Evolutionary conservation across 1,139 yeast species (phyloP).

Genomic region (Saccharomyces hybrid): DNA sequence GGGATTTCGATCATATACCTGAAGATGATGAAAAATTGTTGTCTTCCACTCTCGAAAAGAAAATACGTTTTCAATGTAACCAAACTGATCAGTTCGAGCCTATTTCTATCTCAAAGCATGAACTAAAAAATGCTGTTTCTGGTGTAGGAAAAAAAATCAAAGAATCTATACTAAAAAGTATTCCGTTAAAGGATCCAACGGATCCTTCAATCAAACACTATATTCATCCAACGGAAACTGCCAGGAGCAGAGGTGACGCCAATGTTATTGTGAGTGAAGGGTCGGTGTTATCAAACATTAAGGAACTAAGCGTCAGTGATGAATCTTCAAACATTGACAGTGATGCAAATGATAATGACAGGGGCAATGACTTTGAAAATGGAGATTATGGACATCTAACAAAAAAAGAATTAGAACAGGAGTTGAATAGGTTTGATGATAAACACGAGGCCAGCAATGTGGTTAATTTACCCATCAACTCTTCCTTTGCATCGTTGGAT

Average conservation of each 20-base stretch:
- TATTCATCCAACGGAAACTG: neutral
- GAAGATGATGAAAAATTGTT: constrained; percentile 11
- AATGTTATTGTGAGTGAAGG: constrained; percentile 17
- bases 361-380: constrained; percentile 22
- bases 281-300: constrained; percentile 11
- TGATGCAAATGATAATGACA: neutral
- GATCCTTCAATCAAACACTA: constrained; percentile 1
- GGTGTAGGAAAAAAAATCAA: constrained; percentile 68
- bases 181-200: constrained; percentile 17
- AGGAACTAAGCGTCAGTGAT: constrained; percentile 1
- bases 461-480: constrained; percentile 57
- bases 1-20: constrained; percentile 29
- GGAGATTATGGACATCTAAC: constrained; percentile 50
- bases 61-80: constrained; percentile 22
- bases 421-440: constrained; percentile 32
- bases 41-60: constrained; percentile 16
- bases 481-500: constrained; percentile 72
- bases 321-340: neutral
- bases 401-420: constrained; percentile 6
- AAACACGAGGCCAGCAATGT: constrained; percentile 15
- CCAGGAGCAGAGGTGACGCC: constrained; percentile 5
- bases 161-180: constrained; percentile 52
- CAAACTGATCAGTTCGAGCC: constrained; percentile 23
- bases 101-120: no score
- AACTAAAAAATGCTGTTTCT: constrained; percentile 67